Evolutionary conservation across 2,329 filamentous ascomycete genomes (phyloP).

Genomic region (Pseudogymnoascus sp.): DNA sequence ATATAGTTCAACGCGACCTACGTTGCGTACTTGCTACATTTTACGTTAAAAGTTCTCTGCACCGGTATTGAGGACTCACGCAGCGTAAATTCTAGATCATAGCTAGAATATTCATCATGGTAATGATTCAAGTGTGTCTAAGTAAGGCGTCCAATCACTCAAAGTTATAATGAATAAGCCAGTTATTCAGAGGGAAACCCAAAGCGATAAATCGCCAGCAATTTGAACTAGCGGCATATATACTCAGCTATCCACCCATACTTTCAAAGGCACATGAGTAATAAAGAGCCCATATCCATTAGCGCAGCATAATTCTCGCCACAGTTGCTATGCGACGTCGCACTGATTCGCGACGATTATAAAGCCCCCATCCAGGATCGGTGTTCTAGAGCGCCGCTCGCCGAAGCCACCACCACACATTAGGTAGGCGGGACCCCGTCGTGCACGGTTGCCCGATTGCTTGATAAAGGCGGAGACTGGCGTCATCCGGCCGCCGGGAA

Average conservation of each 20-base stretch:
- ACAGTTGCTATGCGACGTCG: background rate
- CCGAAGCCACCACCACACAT: background rate
- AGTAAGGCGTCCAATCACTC: no score
- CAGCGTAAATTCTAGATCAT: no score
- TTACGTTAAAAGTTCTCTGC: background rate
- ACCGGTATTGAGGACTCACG: background rate
- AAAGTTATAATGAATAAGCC: no score
- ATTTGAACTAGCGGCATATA: no score
- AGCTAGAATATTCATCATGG: no score
- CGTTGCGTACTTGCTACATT: background rate
- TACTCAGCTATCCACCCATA: no score
- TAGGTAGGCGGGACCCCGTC: background rate
- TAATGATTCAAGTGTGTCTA: no score
- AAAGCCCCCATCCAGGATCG: background rate
- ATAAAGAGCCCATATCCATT: background rate
- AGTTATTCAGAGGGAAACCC: no score
- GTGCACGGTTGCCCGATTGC: background rate
- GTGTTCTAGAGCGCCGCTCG: background rate
- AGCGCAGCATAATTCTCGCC: background rate
- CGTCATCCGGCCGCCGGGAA: background rate
- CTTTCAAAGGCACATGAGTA: background rate
- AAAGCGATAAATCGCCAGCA: no score
- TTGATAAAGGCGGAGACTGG: constrained; percentile 2
- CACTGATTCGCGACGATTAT: background rate
- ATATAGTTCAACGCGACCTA: no score